Base-by-base conservation (phyloP, 2,329 filamentous ascomycete species). In the Colletotrichum trifolii region DNA sequence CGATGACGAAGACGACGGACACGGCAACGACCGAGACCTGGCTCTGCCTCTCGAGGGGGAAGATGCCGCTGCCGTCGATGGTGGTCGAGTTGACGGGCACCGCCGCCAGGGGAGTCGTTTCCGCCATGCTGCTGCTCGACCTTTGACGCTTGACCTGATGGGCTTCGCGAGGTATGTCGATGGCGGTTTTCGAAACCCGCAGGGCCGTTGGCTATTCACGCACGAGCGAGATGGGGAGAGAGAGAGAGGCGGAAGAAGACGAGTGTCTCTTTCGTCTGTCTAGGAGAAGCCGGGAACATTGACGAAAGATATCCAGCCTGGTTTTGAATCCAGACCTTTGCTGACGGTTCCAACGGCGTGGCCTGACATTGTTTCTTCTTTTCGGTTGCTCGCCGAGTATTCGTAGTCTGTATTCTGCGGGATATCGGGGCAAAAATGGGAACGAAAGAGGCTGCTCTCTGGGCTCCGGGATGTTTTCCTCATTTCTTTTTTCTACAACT, bases 21-120 rank as follows among this genome's bases (percentile, higher is more conserved):
- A 65, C 62, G 15, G 62, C 58, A 17, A 65, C 62, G 25, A 65
- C 46, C 6, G 57, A 48, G 4, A 65, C 33, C 52, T 65, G 62
- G 17, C 25, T 42, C 52, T 33, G 39, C 6, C 35, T 56, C 47
- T 62, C 62, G n/a, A 65, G 58, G 11, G 62, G 58, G 17, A 65
- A 62, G 6, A 53, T 48, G 6, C 40, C 58, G 35, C 36, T 4
- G 2, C 15, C 40, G 9, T 50, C 40, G 2, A 35, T 58, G 13
- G 45, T 56, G 35, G 42, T 46, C 10, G 62, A 8, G 52, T 42
- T 65, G 15, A 33, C 33, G 3, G 52, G 47, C 7, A 48, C n/a
- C 36, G 36, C 25, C 48, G 62, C 55, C 49, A 35, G 43, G 3
- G 56, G 56, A 34, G 43, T 35, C 11, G 17, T 12, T 52, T 54